Evolutionary conservation across 805 yeast genomes (phyloP).

Genomic region (Starmerella apicola): DNA sequence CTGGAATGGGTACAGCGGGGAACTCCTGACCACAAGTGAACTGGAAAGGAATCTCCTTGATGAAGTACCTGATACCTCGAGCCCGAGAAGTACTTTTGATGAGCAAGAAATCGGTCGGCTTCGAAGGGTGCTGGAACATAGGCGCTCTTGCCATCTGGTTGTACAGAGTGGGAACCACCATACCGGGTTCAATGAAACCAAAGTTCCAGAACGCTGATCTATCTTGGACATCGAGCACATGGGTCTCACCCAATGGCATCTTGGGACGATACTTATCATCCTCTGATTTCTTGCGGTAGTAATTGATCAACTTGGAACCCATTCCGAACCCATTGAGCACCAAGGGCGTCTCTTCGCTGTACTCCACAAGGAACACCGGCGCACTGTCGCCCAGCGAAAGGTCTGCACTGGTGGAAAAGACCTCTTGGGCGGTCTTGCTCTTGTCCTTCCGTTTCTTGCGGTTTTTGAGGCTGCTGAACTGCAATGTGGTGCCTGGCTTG

Average conservation of each 20-base stretch:
- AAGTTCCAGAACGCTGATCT: conserved; percentile 97
- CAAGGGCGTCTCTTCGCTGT: conserved; percentile 77
- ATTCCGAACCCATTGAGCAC: conserved; percentile 83
- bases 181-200: conserved; percentile 92
- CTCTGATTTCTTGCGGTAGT: conserved; percentile 70
- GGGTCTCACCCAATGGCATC: conserved; percentile 82
- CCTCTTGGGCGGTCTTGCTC: conserved; percentile 66
- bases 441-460: conserved; percentile 84
- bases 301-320: conserved; percentile 88
- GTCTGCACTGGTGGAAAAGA: conserved; percentile 60
- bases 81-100: conserved; percentile 66
- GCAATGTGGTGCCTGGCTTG: conserved; percentile 64
- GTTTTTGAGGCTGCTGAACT: conserved; percentile 58
- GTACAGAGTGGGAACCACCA: conserved; percentile 83
- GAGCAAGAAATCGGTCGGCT: conserved; percentile 67
- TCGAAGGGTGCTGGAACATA: conserved; percentile 70
- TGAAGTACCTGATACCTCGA: conserved; percentile 49
- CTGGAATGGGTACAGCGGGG: conserved; percentile 92
- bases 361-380: conserved; percentile 66
- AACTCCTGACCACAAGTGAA: conserved; percentile 86
- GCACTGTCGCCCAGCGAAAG: conserved; percentile 77
- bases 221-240: conserved; percentile 90
- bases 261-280: conserved; percentile 83
- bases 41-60: conserved; percentile 56
- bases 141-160: conserved; percentile 91